These are phyloP conservation scores for Phytophthora aleatoria DNA, from an alignment of 352 stramenopile genomes.

Conservation along the genomic window DNA sequence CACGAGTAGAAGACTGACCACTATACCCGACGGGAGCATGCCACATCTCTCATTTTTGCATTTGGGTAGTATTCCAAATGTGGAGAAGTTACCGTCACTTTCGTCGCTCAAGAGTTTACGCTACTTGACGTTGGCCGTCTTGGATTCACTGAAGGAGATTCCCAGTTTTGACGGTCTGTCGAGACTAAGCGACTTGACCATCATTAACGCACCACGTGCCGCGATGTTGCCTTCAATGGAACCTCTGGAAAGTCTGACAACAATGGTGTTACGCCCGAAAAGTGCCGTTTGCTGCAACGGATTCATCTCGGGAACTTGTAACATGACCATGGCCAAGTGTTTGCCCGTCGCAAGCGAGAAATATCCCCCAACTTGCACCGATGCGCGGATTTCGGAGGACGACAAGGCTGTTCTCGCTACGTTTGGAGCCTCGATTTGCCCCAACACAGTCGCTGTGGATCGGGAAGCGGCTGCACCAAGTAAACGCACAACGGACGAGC, in stretches of 20 bases:
- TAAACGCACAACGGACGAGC: slow-evolving; percentile 33
- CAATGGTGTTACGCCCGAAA: slow-evolving; percentile 22
- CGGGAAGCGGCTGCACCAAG: slow-evolving; percentile 22
- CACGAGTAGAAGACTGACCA: slow-evolving; percentile 26
- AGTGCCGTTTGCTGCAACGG: slow-evolving; percentile 45
- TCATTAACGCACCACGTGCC: slow-evolving; percentile 23
- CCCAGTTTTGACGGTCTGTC: slow-evolving; percentile 33
- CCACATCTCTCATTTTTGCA: slow-evolving; percentile 42
- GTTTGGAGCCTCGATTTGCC: slow-evolving; percentile 14
- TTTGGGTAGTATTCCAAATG: slow-evolving; percentile 26
- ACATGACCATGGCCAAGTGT: slow-evolving; percentile 34
- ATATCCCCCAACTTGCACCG: slow-evolving; percentile 19
- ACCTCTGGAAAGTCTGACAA: slow-evolving; percentile 17
- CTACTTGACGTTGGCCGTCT: slow-evolving; percentile 34
- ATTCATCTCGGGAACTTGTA: slow-evolving; percentile 30
- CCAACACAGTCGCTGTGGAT: slow-evolving; percentile 7
- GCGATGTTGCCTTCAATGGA: slow-evolving; percentile 26
- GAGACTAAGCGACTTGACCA: slow-evolving; percentile 17
- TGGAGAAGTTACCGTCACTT: slow-evolving; percentile 41
- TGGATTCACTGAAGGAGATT: slow-evolving; percentile 24
- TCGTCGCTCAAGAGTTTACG: slow-evolving; percentile 33
- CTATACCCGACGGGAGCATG: slow-evolving; percentile 36
- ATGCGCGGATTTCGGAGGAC: slow-evolving; percentile 15
- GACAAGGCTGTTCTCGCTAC: slow-evolving; percentile 7
- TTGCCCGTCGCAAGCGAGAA: slow-evolving; percentile 24